Percentiles rank a stretch among this genome's conserved stretches.
These are phyloP conservation scores for Colletotrichum godetiae DNA, from an alignment of 2,329 filamentous ascomycete species.

Conservation along the genomic window DNA sequence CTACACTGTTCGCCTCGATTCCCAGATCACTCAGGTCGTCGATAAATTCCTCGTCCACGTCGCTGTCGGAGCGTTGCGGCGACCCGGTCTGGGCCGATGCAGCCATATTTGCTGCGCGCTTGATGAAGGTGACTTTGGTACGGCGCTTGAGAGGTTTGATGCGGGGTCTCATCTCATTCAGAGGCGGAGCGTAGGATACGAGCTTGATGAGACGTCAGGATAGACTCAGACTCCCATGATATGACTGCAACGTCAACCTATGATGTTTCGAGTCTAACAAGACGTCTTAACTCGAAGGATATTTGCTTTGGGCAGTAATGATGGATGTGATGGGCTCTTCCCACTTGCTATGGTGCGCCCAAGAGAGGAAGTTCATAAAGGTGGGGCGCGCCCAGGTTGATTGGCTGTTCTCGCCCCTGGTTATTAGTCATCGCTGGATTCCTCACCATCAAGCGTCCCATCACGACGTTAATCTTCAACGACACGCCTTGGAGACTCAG, in stretches of 20 bases:
- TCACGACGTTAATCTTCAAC: conserved; percentile 10
- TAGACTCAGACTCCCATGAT: not conserved
- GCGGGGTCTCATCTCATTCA: conserved; percentile 36
- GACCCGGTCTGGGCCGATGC: conserved; percentile 22
- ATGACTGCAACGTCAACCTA: not conserved
- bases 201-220: not conserved
- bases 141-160: conserved; percentile 41
- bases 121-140: conserved; percentile 46
- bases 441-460: conserved; percentile 4
- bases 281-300: not conserved
- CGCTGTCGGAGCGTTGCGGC: conserved; percentile 16
- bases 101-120: conserved; percentile 36
- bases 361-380: conserved; percentile 22
- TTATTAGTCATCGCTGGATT: conserved; percentile 10
- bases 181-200: not conserved
- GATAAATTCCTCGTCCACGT: conserved; percentile 34
- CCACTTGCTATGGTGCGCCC: not conserved
- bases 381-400: not conserved
- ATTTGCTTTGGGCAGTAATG: not conserved
- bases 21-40: conserved; percentile 28
- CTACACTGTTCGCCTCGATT: conserved; percentile 38
- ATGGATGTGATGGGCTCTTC: not conserved
- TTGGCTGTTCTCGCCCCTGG: not conserved
- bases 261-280: not conserved
- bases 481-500: not conserved